Conservation (phyloP, 768 basidiomycete genomes). For the Naganishia vaughanmartiniae region DNA sequence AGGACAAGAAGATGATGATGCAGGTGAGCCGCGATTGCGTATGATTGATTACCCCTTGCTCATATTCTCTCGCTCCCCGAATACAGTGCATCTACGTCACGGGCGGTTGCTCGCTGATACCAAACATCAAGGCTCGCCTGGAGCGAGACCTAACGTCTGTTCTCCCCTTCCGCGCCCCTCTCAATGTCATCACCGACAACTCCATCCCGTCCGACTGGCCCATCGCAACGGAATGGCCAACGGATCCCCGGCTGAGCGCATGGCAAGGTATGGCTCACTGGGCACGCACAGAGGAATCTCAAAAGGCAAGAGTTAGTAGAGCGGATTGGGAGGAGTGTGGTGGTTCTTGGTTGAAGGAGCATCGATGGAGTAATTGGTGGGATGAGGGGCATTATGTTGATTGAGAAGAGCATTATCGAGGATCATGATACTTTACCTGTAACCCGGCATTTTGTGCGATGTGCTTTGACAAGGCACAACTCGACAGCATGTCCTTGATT, state of each 20-base stretch:
- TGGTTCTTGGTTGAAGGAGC: constrained; percentile 76
- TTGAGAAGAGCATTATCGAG: neutral
- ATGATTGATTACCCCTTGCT: neutral
- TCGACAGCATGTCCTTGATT: no score
- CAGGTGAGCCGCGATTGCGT: constrained; percentile 58
- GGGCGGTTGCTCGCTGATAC: constrained; percentile 73
- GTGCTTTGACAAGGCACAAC: no score
- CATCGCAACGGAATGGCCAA: constrained; percentile 31
- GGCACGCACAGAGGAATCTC: constrained; percentile 52
- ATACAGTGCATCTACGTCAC: constrained; percentile 83
- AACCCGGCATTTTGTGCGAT: no score
- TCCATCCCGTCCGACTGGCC: constrained; percentile 31
- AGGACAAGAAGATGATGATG: constrained; percentile 69
- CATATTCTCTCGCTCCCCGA: neutral
- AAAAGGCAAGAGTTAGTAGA: constrained; percentile 62
- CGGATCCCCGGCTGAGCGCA: constrained; percentile 69
- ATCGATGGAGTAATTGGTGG: constrained; percentile 87
- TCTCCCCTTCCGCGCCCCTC: constrained; percentile 74
- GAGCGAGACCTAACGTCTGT: constrained; percentile 75
- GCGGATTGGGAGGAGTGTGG: constrained; percentile 90
- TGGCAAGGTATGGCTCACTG: constrained; percentile 88
- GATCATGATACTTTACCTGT: no score
- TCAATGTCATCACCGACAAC: constrained; percentile 63
- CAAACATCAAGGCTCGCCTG: constrained; percentile 67
- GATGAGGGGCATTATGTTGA: constrained; percentile 28